Evolutionary conservation across 2,329 filamentous ascomycete genomes (phyloP), one percentile per base, ranked within the genome.

Genomic region (Botrytis elliptica): DNA sequence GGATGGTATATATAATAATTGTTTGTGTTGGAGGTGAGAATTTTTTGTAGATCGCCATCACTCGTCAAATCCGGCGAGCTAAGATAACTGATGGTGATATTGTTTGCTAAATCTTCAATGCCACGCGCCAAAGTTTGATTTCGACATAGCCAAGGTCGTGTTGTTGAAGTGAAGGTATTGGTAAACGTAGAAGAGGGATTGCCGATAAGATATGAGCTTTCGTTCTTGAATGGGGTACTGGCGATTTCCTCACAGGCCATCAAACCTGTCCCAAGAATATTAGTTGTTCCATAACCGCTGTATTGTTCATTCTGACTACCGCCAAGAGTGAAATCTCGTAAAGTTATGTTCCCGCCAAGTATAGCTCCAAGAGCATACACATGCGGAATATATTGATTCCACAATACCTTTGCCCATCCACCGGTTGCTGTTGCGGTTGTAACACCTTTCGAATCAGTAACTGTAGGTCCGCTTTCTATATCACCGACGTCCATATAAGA

Each of bases 71-170:
- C 36, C 10, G 63, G 33, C 12, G 70, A 70, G 33, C 68, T 71
- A 25, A 77, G 70, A 72, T 77, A 73, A 64, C 73, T 74, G n/a
- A 79, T 78, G n/a, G 75, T 78, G 44, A 79, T 76, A 18, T 79
- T 79, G 38, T 76, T 75, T 22, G 75, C 71, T 1, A 79, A 64
- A 55, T 78, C 77, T 62, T 78, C 75, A 9, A 79, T 71, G 7
- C 75, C 77, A 29, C 52, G 63, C 4, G 64, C 20, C 10, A 78
- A 55, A 0, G 73, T 77, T 16, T 70, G 25, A 38, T 79, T 79
- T 12, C 77, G 73, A 52, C 77, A 79, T 69, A 74, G 73, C 66
- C 74, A 75, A 10, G 71, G 69, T 40, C 63, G 40, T 22, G 33
- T 20, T 42, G 52, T 57, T 6, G 52, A 52, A 22, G n/a, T 65